Evolutionary conservation across 2,329 filamentous ascomycete genomes (phyloP).

Genomic region (Penicillium sp.): DNA sequence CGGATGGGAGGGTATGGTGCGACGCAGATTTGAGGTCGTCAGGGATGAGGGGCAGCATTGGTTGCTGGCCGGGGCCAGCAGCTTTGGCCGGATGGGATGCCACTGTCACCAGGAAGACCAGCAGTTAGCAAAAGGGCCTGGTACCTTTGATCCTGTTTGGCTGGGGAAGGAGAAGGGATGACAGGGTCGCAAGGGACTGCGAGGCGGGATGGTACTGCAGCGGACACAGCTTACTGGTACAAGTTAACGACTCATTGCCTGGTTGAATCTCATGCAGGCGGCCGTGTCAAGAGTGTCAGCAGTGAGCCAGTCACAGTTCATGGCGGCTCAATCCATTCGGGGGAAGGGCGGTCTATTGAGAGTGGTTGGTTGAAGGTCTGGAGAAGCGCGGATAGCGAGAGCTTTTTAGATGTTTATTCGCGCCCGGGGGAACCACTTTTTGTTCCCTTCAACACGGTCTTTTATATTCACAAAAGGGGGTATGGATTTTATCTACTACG

Average conservation of each 20-base stretch:
- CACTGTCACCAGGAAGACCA: constrained; percentile 23
- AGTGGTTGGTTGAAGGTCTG: constrained; percentile 3
- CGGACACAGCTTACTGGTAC: constrained; percentile 13
- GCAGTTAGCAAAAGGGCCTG: constrained; percentile 4
- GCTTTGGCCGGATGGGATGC: constrained; percentile 40
- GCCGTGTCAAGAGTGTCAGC: constrained; percentile 15
- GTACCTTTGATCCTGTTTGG: background rate
- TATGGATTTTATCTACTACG: background rate
- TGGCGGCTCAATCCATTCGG: constrained; percentile 17
- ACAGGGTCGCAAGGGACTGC: constrained; percentile 10
- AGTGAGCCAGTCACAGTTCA: constrained; percentile 9
- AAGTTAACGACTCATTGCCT: constrained; percentile 18
- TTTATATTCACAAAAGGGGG: background rate
- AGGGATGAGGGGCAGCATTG: constrained; percentile 42
- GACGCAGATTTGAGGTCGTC: constrained; percentile 40
- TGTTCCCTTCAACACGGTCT: background rate
- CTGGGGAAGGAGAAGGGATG: background rate
- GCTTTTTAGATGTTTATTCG: constrained; percentile 17
- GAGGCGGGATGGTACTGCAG: constrained; percentile 1
- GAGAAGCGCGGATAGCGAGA: constrained; percentile 12
- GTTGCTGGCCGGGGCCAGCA: constrained; percentile 39
- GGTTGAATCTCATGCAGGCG: constrained; percentile 16
- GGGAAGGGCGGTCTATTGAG: constrained; percentile 1
- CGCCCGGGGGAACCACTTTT: constrained; percentile 17
- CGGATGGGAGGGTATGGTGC: constrained; percentile 39